These are phyloP conservation scores for Pythium phragmiticola DNA, from an alignment of 352 stramenopile species.

Conservation along the genomic window DNA sequence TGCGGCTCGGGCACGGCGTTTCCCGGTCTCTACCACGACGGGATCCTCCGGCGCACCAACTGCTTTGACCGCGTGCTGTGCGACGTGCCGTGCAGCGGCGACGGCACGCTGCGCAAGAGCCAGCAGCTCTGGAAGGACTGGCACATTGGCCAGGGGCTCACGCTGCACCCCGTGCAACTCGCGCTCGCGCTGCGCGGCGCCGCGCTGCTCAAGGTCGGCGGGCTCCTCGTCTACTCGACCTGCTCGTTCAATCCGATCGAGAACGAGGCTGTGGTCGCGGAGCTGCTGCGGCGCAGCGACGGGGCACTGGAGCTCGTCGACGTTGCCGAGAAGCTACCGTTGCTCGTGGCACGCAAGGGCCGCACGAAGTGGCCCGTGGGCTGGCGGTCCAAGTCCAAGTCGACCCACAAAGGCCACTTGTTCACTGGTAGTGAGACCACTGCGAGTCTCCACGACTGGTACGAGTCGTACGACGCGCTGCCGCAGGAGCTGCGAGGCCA, in stretches of 20 bases:
- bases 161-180: slow-evolving; percentile 93
- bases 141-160: slow-evolving; percentile 79
- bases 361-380: slow-evolving; percentile 67
- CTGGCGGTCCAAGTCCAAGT: slow-evolving; percentile 88
- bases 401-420: slow-evolving; percentile 74
- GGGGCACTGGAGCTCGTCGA: slow-evolving; percentile 90
- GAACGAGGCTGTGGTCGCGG: slow-evolving; percentile 96
- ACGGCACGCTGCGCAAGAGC: slow-evolving; percentile 98
- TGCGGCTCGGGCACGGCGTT: slow-evolving; percentile 93
- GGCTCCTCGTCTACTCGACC: slow-evolving; percentile 94
- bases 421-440: slow-evolving; percentile 48
- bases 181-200: slow-evolving; percentile 90
- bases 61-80: slow-evolving; percentile 97
- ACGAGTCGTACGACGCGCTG: slow-evolving; percentile 52
- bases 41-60: slow-evolving; percentile 38
- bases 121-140: slow-evolving; percentile 92
- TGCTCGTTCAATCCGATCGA: slow-evolving; percentile 99
- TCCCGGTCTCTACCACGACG: slow-evolving; percentile 77
- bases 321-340: slow-evolving; percentile 43
- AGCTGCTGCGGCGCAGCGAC: slow-evolving; percentile 89
- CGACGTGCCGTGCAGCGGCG: slow-evolving; percentile 97
- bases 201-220: slow-evolving; percentile 83
- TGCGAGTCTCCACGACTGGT: slow-evolving; percentile 71
- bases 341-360: slow-evolving; percentile 43
- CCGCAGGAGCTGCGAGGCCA: slow-evolving; percentile 52